Percentiles rank a stretch among this genome's conserved stretches.
phyloP scores from a whole-genome alignment of 2,329 filamentous ascomycete species.

The Nemania sp. region DNA sequence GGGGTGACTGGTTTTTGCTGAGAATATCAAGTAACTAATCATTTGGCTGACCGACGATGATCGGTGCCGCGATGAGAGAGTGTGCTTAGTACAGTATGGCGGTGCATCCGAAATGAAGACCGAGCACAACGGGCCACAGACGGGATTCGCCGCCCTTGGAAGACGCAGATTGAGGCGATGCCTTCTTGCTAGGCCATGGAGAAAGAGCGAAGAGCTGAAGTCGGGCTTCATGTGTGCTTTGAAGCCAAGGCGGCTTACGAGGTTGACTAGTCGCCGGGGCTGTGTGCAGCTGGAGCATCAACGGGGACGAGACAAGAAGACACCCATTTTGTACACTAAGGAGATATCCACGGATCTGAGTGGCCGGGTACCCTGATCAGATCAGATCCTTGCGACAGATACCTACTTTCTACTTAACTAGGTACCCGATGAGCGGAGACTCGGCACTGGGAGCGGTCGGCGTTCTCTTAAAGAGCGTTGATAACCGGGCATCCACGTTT shows the following conservation, averaged over 20 bases:
- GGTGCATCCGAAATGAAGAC: conserved; percentile 11
- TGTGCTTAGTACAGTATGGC: conserved; percentile 2
- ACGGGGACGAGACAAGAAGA: background rate
- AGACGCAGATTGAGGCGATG: conserved; percentile 5
- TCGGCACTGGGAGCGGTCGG: background rate
- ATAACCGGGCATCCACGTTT: too few species aligned
- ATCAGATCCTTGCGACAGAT: too few species aligned
- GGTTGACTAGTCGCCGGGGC: conserved; percentile 24
- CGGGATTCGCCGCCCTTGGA: background rate
- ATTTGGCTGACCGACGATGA: background rate
- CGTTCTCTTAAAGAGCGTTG: too few species aligned
- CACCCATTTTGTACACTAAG: too few species aligned
- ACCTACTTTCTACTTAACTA: too few species aligned
- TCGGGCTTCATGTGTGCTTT: background rate
- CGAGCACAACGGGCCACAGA: background rate
- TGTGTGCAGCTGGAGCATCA: conserved; percentile 17
- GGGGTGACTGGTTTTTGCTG: background rate
- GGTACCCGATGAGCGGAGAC: background rate
- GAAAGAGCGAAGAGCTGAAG: conserved; percentile 11
- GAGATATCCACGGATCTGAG: background rate
- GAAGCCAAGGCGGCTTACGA: conserved; percentile 15
- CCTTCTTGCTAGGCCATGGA: background rate
- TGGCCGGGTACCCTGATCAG: background rate
- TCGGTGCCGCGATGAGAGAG: background rate
- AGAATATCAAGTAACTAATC: too few species aligned